phyloP scores from a whole-genome alignment of 345 rosid genomes.

The rapeseed (Brassica napus) region Da-Ae NC_063452.1:59930501-59931000 shows the following conservation, averaged over 20 bases:
- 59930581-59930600: not conserved
- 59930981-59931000: no score
- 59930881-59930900: conserved; percentile 43
- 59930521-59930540: not conserved
- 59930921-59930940: conserved; percentile 19
- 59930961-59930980: no score
- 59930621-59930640: conserved; percentile 97
- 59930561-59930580: conserved; percentile 13
- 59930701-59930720: not conserved
- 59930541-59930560: not conserved
- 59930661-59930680: conserved; percentile 96
- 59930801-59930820: conserved; percentile 69
- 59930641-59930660: conserved; percentile 97
- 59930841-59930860: conserved; percentile 59
- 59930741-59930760: not conserved
- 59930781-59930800: not conserved
- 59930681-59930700: conserved; percentile 45
- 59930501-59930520: not conserved
- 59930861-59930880: conserved; percentile 48
- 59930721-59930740: not conserved
- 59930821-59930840: conserved; percentile 48
- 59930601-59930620: conserved; percentile 8
- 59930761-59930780: no score
- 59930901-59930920: conserved; percentile 21
- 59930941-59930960: no score